phyloP scores from a whole-genome alignment of 1,284 basidiomycete genomes.

The Testicularia cyperi region DNA sequence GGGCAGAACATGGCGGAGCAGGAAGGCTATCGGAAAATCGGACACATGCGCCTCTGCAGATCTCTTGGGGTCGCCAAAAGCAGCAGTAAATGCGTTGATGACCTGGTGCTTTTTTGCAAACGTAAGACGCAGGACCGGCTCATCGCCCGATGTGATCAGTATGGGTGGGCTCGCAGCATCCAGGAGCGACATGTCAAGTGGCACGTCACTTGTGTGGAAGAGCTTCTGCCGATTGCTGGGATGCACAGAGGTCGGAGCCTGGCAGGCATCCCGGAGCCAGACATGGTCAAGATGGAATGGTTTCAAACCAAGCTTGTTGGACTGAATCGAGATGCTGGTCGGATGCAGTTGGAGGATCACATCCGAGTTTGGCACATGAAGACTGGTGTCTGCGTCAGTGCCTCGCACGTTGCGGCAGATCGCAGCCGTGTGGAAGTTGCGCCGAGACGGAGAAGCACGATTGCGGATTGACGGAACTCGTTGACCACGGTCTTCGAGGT shows the following conservation, averaged over 20 bases:
- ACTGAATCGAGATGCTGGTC: conserved; percentile 54
- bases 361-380: conserved; percentile 20
- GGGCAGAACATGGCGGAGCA: conserved; percentile 63
- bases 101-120: conserved; percentile 37
- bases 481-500: too few relatives aligned
- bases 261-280: conserved; percentile 67
- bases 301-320: conserved; percentile 36
- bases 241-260: conserved; percentile 68
- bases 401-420: too few relatives aligned
- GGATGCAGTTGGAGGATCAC: conserved; percentile 17
- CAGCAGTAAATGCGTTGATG: conserved; percentile 45
- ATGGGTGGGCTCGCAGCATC: conserved; percentile 57
- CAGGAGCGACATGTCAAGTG: conserved; percentile 63
- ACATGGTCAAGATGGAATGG: conserved; percentile 51
- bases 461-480: too few relatives aligned
- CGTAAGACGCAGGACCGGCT: conserved; percentile 26
- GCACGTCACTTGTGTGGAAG: conserved; percentile 67
- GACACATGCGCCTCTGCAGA: conserved; percentile 32
- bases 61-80: conserved; percentile 23
- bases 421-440: too few relatives aligned
- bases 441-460: too few relatives aligned
- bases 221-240: conserved; percentile 76
- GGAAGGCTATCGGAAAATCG: conserved; percentile 61
- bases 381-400: too few relatives aligned
- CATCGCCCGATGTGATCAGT: conserved; percentile 5